These are phyloP conservation scores for Colletotrichum sp. DNA, from an alignment of 2,329 filamentous ascomycete genomes.

Conservation along the genomic window DNA sequence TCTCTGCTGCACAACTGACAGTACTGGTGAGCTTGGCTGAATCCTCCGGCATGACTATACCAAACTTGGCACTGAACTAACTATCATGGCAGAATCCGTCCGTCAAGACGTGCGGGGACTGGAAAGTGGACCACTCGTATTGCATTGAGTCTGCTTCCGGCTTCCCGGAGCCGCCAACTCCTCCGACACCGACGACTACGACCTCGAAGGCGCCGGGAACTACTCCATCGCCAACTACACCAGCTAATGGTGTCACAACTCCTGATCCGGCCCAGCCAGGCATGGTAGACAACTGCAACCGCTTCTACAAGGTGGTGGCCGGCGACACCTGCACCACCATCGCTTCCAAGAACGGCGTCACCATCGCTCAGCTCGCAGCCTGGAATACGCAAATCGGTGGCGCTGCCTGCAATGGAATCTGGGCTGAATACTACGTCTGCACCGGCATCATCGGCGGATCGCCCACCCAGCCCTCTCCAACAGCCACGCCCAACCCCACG, in stretches of 20 bases:
- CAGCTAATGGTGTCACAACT: no score
- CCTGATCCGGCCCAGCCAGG: conserved; percentile 8
- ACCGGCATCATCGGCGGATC: not conserved
- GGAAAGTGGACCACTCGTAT: no score
- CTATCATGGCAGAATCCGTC: no score
- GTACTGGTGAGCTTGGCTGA: no score
- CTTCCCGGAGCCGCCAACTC: not conserved
- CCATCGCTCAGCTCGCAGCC: conserved; percentile 17
- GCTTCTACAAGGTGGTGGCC: conserved; percentile 19
- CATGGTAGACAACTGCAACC: conserved; percentile 25
- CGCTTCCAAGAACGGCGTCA: conserved; percentile 6
- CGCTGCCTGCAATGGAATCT: not conserved
- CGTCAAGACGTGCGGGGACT: no score
- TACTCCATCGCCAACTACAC: no score
- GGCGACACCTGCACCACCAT: conserved; percentile 21
- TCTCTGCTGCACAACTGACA: no score
- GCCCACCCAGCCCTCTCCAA: not conserved
- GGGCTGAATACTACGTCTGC: not conserved
- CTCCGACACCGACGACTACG: no score
- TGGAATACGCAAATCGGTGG: conserved; percentile 22
- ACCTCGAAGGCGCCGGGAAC: no score
- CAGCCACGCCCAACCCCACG: conserved; percentile 25
- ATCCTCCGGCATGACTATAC: no score
- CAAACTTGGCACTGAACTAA: no score
- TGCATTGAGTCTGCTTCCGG: no score